phyloP scores from a whole-genome alignment of 73 alveolate genomes.

The Paramecium primaurelia region DNA sequence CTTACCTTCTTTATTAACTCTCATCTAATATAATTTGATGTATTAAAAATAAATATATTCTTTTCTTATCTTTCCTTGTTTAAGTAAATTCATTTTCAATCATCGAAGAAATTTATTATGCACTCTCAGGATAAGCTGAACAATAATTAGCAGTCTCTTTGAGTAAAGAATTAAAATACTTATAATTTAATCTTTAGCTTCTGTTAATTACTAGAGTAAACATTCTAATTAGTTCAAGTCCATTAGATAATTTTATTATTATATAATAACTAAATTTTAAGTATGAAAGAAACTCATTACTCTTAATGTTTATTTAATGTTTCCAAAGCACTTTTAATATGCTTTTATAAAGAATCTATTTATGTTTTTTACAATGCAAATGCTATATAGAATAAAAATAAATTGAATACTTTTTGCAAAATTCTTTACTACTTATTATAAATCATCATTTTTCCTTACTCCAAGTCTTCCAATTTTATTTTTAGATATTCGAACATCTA shows the following conservation, averaged over 20 bases:
- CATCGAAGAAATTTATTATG: neutral
- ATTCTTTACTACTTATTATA: conserved; percentile 17
- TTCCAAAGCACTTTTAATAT: neutral
- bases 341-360: neutral
- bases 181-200: neutral
- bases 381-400: neutral
- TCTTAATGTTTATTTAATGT: neutral
- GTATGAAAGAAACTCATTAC: neutral
- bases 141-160: conserved; percentile 46
- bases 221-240: conserved; percentile 27
- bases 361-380: neutral
- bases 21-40: conserved; percentile 27
- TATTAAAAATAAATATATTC: neutral
- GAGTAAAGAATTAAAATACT: neutral
- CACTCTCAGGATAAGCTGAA: conserved; percentile 37
- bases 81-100: neutral
- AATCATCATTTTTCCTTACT: conserved; percentile 28
- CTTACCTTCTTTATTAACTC: neutral
- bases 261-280: conserved; percentile 2
- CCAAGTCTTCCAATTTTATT: conserved; percentile 49
- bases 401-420: conserved; percentile 47
- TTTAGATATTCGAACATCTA: conserved; percentile 42
- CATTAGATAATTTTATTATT: neutral
- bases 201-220: neutral
- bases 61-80: conserved; percentile 1